Base-by-base conservation (phyloP, 179 eudicot species). In the Amaranthus tricolor region DNA sequence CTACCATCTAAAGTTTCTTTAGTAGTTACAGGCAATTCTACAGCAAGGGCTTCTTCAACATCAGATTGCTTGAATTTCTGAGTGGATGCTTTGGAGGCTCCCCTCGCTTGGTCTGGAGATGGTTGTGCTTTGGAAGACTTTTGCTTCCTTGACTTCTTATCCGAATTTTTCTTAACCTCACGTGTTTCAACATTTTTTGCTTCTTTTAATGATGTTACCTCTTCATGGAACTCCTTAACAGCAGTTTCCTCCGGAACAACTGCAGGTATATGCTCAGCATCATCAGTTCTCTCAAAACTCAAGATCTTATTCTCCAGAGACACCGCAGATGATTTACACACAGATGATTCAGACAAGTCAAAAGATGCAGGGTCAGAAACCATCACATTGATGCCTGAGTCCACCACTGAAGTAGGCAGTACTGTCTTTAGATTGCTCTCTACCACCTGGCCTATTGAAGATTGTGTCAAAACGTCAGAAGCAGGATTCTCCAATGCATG, bases 91-190 rank as follows among this genome's bases (percentile, higher is more conserved):
- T 88, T 88, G 31, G 88, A 77, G 17, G 72, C 75, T 56, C 82
- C 96, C 86, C 87, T 89, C 55, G 71, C 81, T 70, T 82, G 84
- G 70, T 93, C 96, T 74, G 80, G 68, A 58, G 91, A 84, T 62
- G 87, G 52, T 79, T 91, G 94, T 48, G 81, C 84, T 87, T 93
- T 96, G 21, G 87, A 87, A 75, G 91, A 82, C 88, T 89, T 96
- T 47, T 78, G 83, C 84, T 89, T 96, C 76, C 77, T 93, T 4
- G 96, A 86, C 82, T 91, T 96, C 86, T 93, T 96, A 64, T 91
- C 99, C 53, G 94, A 81, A 66, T 82, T 70, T 79, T 86, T 91
- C 80, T 81, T 96, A 0, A 76, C 85, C 70, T 91, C 97, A 10
- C 72, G 83, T n/a, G 62, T 68, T 78, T 88, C 94, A 79, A 79